These are phyloP conservation scores for Solanum chiquidenum DNA, from an alignment of 257 asterid species.

Conservation along the genomic window DNA sequence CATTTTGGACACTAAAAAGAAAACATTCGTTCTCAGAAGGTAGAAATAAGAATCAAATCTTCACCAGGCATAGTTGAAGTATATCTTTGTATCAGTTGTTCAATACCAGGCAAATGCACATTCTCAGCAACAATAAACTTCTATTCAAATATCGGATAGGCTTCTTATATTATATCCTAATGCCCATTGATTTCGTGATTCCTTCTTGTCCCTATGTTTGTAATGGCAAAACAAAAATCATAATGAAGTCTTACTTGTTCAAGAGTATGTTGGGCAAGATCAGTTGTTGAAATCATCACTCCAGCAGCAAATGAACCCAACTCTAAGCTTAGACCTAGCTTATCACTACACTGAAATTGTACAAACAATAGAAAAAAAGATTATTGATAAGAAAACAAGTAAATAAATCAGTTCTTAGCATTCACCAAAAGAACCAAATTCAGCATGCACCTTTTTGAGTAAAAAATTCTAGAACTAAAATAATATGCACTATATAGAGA, in stretches of 20 bases:
- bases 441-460: neutral
- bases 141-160: neutral
- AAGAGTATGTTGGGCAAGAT: slow-evolving; percentile 93
- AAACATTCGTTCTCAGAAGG: neutral
- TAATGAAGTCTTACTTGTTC: slow-evolving; percentile 58
- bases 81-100: neutral
- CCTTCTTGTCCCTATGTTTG: neutral
- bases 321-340: slow-evolving; percentile 97
- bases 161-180: neutral
- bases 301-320: slow-evolving; percentile 99
- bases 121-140: neutral
- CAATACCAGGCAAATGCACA: neutral
- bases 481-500: neutral
- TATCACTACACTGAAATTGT: slow-evolving; percentile 88
- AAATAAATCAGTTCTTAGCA: neutral
- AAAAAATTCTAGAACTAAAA: neutral
- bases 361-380: slow-evolving; percentile 4
- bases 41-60: neutral
- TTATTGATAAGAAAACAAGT: neutral
- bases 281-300: slow-evolving; percentile 97
- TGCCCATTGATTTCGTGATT: neutral
- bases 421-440: neutral
- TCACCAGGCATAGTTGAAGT: neutral
- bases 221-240: neutral
- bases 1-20: neutral